These are phyloP conservation scores for Sapria himalayana DNA, from an alignment of 345 rosid genomes.

Conservation along the genomic window DNA sequence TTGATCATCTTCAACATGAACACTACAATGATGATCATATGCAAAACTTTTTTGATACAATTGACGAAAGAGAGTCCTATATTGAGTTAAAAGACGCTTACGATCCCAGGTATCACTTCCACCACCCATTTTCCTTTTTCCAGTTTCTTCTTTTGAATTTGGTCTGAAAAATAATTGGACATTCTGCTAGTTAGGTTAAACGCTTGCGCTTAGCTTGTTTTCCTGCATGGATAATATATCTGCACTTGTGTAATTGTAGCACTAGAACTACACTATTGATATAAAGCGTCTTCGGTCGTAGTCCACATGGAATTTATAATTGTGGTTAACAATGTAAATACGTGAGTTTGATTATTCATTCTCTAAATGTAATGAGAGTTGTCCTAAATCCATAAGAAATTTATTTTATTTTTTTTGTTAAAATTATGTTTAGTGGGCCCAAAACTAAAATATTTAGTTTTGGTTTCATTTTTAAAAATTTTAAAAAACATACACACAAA, in stretches of 20 bases:
- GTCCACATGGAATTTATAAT: slow-evolving; percentile 45
- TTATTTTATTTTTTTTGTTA: background rate
- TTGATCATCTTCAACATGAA: slow-evolving; percentile 46
- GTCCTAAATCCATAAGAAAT: slow-evolving; percentile 1
- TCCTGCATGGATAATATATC: too few species aligned
- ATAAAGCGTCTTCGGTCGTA: background rate
- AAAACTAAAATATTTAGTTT: too few species aligned
- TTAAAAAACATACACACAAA: too few species aligned
- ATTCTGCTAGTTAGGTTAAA: background rate
- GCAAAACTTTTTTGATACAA: slow-evolving; percentile 54
- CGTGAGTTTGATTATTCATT: slow-evolving; percentile 58
- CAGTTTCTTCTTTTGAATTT: background rate
- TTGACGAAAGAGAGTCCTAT: slow-evolving; percentile 62
- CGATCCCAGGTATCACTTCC: slow-evolving; percentile 24
- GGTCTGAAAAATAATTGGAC: background rate
- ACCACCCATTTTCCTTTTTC: background rate
- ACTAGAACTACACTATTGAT: background rate
- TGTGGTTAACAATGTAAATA: slow-evolving; percentile 34
- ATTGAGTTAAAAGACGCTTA: slow-evolving; percentile 41
- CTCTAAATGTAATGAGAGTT: slow-evolving; percentile 10
- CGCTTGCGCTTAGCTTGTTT: too few species aligned
- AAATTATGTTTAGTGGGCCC: too few species aligned
- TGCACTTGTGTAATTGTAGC: too few species aligned
- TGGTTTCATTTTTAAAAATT: too few species aligned
- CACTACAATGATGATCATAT: slow-evolving; percentile 52